A percentile compares a stretch with the other conserved stretches of the same genome.
These are phyloP conservation scores for Rhizoctonia solani DNA, from an alignment of 1,284 basidiomycete genomes.

Conservation along the genomic window DNA sequence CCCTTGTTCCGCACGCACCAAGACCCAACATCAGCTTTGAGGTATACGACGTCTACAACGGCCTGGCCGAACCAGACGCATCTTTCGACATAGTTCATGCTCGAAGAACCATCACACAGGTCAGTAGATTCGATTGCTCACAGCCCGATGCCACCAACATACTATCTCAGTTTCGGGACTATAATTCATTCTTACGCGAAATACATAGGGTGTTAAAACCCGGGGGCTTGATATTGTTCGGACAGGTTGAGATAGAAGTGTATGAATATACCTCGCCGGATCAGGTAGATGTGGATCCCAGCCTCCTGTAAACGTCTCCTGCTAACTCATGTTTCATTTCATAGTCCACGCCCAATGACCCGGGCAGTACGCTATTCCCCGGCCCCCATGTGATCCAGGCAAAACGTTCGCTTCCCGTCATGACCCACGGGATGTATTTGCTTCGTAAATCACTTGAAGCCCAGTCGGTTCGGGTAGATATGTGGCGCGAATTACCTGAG, in stretches of 20 bases:
- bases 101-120: constrained; percentile 7
- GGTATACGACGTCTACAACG: constrained; percentile 17
- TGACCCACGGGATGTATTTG: constrained; percentile 16
- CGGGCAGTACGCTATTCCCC: constrained; percentile 2
- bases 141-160: neutral
- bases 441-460: constrained; percentile 2
- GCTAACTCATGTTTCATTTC: neutral
- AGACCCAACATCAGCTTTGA: constrained; percentile 14
- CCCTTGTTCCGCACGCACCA: constrained; percentile 10
- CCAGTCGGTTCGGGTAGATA: neutral
- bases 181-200: constrained; percentile 13
- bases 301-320: neutral
- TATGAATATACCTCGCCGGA: constrained; percentile 17
- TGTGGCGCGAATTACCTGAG: constrained; percentile 20
- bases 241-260: constrained; percentile 7
- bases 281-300: neutral
- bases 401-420: neutral
- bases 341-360: neutral
- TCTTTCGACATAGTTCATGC: constrained; percentile 22
- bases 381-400: constrained; percentile 2
- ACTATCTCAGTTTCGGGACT: neutral
- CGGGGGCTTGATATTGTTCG: constrained; percentile 7
- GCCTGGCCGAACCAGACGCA: constrained; percentile 17
- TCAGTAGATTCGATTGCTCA: neutral
- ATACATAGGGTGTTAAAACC: constrained; percentile 8